These are phyloP conservation scores for Clonostachys solani DNA, from an alignment of 2,329 filamentous ascomycete species.

Conservation along the genomic window DNA sequence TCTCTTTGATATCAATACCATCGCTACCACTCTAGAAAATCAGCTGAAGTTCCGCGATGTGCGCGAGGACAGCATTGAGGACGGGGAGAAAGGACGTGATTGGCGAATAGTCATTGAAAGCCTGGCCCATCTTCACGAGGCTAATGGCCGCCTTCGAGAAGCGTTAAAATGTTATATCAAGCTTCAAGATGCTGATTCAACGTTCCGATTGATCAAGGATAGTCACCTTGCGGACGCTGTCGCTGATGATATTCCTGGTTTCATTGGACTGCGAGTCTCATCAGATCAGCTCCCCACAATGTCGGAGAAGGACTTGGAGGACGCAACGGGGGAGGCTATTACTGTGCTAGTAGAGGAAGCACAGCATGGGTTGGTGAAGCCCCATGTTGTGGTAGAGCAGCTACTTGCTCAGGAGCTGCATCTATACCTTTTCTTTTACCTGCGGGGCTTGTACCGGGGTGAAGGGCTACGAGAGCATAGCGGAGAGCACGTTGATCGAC, in stretches of 20 bases:
- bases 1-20: slow-evolving; percentile 72
- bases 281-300: slow-evolving; percentile 64
- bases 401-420: slow-evolving; percentile 63
- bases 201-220: slow-evolving; percentile 80
- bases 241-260: slow-evolving; percentile 82
- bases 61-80: slow-evolving; percentile 70
- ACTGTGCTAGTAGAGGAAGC: slow-evolving; percentile 86
- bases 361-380: slow-evolving; percentile 78
- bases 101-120: slow-evolving; percentile 89
- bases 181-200: slow-evolving; percentile 86
- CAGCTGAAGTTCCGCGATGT: slow-evolving; percentile 75
- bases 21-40: slow-evolving; percentile 76
- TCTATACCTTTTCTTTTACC: slow-evolving; percentile 87
- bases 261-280: slow-evolving; percentile 83
- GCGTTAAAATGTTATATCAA: slow-evolving; percentile 86
- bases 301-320: slow-evolving; percentile 66
- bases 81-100: slow-evolving; percentile 68
- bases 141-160: slow-evolving; percentile 75
- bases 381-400: slow-evolving; percentile 73
- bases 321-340: slow-evolving; percentile 78
- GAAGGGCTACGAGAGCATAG: slow-evolving; percentile 55
- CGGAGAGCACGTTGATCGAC: slow-evolving; percentile 49
- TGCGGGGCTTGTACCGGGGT: slow-evolving; percentile 80
- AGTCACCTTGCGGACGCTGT: slow-evolving; percentile 88
- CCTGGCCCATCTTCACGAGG: slow-evolving; percentile 79